Conservation (phyloP, 257 asterid genomes). For the Ilex asprella region DNA sequence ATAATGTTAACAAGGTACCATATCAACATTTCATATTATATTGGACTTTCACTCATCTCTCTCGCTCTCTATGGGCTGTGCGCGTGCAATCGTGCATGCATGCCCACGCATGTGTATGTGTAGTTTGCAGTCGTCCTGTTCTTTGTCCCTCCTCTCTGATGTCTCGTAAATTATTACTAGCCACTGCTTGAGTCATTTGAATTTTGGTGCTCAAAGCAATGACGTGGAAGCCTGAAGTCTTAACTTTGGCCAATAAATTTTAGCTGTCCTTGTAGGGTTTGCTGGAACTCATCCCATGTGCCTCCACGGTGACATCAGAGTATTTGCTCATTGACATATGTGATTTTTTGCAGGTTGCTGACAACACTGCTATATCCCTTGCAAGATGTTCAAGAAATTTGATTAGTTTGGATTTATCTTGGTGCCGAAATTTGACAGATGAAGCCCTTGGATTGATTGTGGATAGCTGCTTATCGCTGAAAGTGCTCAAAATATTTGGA, state of each 20-base stretch:
- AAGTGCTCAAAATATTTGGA: constrained; percentile 75
- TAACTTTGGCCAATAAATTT: background rate
- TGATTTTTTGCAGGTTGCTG: constrained; percentile 56
- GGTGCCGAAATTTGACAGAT: constrained; percentile 75
- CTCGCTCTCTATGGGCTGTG: background rate
- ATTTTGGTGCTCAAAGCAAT: background rate
- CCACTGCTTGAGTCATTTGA: too few species aligned
- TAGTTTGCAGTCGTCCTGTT: too few species aligned
- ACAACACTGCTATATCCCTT: constrained; percentile 71
- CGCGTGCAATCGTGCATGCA: background rate
- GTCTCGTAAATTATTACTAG: background rate
- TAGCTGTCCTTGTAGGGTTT: background rate
- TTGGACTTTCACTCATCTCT: background rate
- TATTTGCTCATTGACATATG: constrained; percentile 6
- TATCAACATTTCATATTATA: background rate
- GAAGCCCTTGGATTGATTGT: constrained; percentile 89
- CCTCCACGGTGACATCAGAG: background rate
- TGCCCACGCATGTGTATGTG: background rate
- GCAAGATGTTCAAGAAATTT: constrained; percentile 52
- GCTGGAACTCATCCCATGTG: too few species aligned
- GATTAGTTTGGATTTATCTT: constrained; percentile 64
- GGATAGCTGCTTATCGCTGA: constrained; percentile 62
- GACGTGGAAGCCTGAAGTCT: background rate
- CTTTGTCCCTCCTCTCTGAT: too few species aligned
- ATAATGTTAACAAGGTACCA: constrained; percentile 52